Evolutionary conservation across 192 early-diverging fungal genomes (phyloP), one percentile per base, ranked within the genome.

Genomic region (Mortierella alpina): DNA sequence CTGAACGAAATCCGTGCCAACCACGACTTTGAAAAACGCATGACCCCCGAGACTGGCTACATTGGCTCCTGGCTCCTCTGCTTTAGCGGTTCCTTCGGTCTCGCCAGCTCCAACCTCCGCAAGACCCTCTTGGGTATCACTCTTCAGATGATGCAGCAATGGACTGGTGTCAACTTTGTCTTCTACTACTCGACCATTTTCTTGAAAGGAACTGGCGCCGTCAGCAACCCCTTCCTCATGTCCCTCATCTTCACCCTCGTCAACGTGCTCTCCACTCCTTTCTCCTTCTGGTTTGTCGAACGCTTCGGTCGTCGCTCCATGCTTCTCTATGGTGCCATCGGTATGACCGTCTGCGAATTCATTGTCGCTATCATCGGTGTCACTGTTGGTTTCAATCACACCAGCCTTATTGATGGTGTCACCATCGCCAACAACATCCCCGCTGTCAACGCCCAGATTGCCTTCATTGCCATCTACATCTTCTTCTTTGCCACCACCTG

Each of bases 191-290:
- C 89, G 17, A 90, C 89, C 66, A 76, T 84, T 70, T 86, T 90
- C 73, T 83, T 90, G 13, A 83, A 87, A 83, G 60, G 64, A 67
- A 72, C 72, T 58, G 77, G 77, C 70, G 70, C 51, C 49, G 59
- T 83, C 61, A 72, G 75, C 61, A 42, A 77, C 22, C 73, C 73
- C n/a, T 68, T 71, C 50, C 75, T 81, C 73, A 52, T 70, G 58
- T 81, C 82, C 13, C 73, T 84, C 61, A 68, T 84, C 50, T 82
- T 71, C 55, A 76, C 61, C 59, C 67, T 91, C 52, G 84, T 96
- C 82, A 95, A 95, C 83, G 85, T 95, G 57, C 73, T 94, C 31
- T 79, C 88, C 6, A 95, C 94, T 14, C 84, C 95, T 64, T 92
- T 93, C 4, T 92, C 89, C 55, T 92, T 95, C 70, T 88, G 88